Percentiles rank a stretch among this genome's conserved stretches.
phyloP scores from a whole-genome alignment of 805 yeast genomes.

The Kregervanrija pseudodelftensis region DNA sequence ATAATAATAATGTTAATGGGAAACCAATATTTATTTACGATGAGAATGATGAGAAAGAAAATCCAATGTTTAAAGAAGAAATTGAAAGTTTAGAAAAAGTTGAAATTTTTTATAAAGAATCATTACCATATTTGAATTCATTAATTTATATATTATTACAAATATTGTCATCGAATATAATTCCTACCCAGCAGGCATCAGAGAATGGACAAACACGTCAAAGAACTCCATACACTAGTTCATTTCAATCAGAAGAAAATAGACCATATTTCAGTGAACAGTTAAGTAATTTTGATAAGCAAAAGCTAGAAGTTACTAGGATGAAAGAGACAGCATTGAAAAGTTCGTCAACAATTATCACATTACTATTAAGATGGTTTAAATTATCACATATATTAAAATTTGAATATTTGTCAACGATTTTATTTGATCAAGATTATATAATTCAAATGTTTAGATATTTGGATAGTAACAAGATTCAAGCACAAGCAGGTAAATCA shows the following conservation, averaged over 20 bases:
- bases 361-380: conserved; percentile 65
- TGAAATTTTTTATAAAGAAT: conserved; percentile 49
- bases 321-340: conserved; percentile 59
- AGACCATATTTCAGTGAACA: conserved; percentile 11
- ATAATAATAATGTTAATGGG: background rate
- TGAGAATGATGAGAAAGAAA: conserved; percentile 23
- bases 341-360: conserved; percentile 47
- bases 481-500: conserved; percentile 18
- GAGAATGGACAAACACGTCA: conserved; percentile 18
- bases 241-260: conserved; percentile 4
- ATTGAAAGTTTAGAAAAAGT: conserved; percentile 44
- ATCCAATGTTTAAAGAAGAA: conserved; percentile 31
- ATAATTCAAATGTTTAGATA: conserved; percentile 31
- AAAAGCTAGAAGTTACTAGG: conserved; percentile 46
- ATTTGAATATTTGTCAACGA: conserved; percentile 62
- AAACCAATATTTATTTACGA: conserved; percentile 13
- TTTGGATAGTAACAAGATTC: conserved; percentile 24
- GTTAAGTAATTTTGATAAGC: conserved; percentile 22
- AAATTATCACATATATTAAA: conserved; percentile 72
- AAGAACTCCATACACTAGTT: conserved; percentile 6
- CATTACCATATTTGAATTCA: conserved; percentile 53
- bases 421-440: conserved; percentile 69
- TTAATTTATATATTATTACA: conserved; percentile 59
- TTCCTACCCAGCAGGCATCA: conserved; percentile 15
- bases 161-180: conserved; percentile 46